Evolutionary conservation across 148 eudicot genomes (phyloP).

Genomic region (Rhododendron molle): DNA sequence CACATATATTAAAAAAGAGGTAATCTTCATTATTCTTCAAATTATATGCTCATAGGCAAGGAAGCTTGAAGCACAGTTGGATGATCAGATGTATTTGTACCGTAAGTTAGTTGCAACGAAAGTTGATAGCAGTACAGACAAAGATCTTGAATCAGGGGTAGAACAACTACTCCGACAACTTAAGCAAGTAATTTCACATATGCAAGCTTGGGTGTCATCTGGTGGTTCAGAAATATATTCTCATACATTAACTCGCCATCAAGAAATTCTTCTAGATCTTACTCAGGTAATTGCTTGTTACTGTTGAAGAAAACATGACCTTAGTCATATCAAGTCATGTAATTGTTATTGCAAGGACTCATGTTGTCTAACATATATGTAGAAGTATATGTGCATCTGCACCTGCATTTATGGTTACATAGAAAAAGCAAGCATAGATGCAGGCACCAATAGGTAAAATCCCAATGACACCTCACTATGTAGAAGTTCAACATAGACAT

Average conservation of each 20-base stretch:
- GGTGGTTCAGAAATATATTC: slow-evolving; percentile 95
- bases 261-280: slow-evolving; percentile 93
- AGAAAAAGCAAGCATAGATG: not conserved
- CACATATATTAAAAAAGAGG: not conserved
- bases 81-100: slow-evolving; percentile 88
- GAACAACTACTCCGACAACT: slow-evolving; percentile 75
- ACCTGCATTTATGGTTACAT: not conserved
- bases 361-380: not conserved
- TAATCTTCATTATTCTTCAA: not conserved
- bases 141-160: slow-evolving; percentile 68
- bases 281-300: slow-evolving; percentile 58
- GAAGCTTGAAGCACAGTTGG: slow-evolving; percentile 95
- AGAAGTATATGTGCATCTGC: not conserved
- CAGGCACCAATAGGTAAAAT: not conserved
- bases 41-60: slow-evolving; percentile 51
- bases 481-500: not conserved
- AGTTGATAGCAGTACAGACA: slow-evolving; percentile 48
- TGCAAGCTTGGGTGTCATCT: slow-evolving; percentile 96
- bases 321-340: not conserved
- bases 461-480: not conserved
- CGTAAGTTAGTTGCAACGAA: slow-evolving; percentile 74
- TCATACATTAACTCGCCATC: slow-evolving; percentile 95
- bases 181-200: slow-evolving; percentile 73
- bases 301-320: not conserved
- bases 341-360: not conserved